Evolutionary conservation across 2,329 filamentous ascomycete species (phyloP), one percentile per base, ranked within the genome.

Genomic region (Lojkania enalia): DNA sequence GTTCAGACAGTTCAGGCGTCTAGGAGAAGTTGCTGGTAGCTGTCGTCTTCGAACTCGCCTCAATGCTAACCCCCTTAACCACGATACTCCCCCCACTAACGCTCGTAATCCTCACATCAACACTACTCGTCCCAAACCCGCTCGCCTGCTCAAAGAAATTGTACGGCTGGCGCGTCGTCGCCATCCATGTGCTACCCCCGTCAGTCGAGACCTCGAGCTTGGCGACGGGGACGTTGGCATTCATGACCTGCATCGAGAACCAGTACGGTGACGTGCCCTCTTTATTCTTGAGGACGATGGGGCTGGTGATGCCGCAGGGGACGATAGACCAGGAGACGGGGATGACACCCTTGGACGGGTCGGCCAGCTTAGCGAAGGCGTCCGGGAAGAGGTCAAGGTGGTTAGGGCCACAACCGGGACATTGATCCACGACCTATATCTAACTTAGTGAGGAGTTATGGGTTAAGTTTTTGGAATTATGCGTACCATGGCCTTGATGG

Each of bases 201-300:
- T 86, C 78, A 14, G 74, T 81, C 46, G 78, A 82, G 46, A 86
- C 82, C 54, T 86, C 82, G 18, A 86, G 72, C 51, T 70, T 74
- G 41, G 71, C 56, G 30, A 86, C 75, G 13, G 75, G 73, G 48
- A 79, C 72, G 61, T 83, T 84, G 57, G 79, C 70, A 66, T 86
- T 85, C 57, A 84, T 73, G 32, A 86, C 82, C 64, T 87, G 84
- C 74, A 83, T 82, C 36, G 74, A 75, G 69, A 82, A 82, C 78
- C 78, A 81, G 63, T 75, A 74, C 20, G 66, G 59, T 3, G 74
- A 77, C 3, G 75, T 74, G 18, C 77, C 77, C 16, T 72, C 70
- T 61, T 82, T 81, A 68, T 79, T 79, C 63, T 76, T 74, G 18
- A 82, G 70, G 35, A 71, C 54, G 7, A 83, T 64, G 1, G 77